Base-by-base conservation (phyloP, 306 rosid species). In the Quercus rubra region DNA sequence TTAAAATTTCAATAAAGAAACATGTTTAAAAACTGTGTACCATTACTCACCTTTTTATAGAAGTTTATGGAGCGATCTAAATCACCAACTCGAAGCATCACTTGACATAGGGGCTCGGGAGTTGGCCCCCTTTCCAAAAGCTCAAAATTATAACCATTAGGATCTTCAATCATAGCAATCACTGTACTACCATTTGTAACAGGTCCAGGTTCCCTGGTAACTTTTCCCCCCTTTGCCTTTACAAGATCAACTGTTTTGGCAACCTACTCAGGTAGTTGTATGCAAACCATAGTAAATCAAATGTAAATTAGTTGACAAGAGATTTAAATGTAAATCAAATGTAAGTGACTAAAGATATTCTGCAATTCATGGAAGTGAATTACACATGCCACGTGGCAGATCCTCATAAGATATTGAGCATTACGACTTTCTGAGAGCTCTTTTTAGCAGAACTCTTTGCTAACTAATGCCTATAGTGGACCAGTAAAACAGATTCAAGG, bases 81-180 rank as follows among this genome's bases (percentile, higher is more conserved):
- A 83, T 93, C 96, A 20, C 98, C 96, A 4, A 91, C 98, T 27
- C 94, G 94, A 84, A 96, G 96, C 99, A 96, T 96, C 79, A 96
- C 96, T 90, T 93, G 91, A 78, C 94, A 93, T 72, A 96, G 76
- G 58, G 99, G 98, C 81, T 96, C 99, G 2, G 92, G 97, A 74
- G 94, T 83, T 54, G 96, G 96, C 66, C 90, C 86, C 81, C 92
- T 93, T 89, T 93, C 96, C 83, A 90, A 70, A 78, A 96, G 92
- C 84, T 96, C 93, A 73, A 96, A 90, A 81, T 89, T 79, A 79
- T 93, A 96, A 80, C 99, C 99, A 90, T 93, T 97, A 19, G 98
- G 97, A 87, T 96, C 99, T 85, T 96, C 98, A 79, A 93, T 75
- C 80, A 82, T 89, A 55, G 98, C 99, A 79, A 86, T 71, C 33